A percentile compares a stretch with the other conserved stretches of the same genome.
These are phyloP conservation scores for Colletotrichum tanaceti DNA, from an alignment of 2,329 filamentous ascomycete genomes.

Conservation along the genomic window DNA sequence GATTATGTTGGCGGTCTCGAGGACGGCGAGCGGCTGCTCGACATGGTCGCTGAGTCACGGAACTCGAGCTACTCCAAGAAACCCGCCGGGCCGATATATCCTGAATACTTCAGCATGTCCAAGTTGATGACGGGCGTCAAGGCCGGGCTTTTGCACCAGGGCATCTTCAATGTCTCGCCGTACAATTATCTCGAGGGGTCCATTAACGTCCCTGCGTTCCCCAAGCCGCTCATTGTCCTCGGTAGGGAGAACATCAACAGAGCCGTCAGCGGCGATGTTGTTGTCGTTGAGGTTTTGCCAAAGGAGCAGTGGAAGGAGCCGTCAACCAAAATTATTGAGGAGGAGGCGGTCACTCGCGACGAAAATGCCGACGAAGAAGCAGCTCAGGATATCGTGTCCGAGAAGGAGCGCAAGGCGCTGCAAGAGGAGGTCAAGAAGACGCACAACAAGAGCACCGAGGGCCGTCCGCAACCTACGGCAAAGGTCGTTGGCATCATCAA, in stretches of 20 bases:
- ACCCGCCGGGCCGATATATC: slow-evolving; percentile 78
- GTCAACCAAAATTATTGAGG: slow-evolving; percentile 94
- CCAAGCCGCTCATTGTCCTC: slow-evolving; percentile 86
- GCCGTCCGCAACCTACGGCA: slow-evolving; percentile 87
- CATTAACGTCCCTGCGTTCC: slow-evolving; percentile 89
- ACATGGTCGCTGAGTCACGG: slow-evolving; percentile 89
- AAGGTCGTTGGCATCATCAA: slow-evolving; percentile 93
- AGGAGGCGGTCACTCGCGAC: slow-evolving; percentile 90
- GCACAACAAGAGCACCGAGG: slow-evolving; percentile 81
- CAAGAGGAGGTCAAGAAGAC: slow-evolving; percentile 92
- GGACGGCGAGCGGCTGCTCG: slow-evolving; percentile 85
- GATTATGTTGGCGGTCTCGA: slow-evolving; percentile 88
- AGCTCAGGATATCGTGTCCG: slow-evolving; percentile 81
- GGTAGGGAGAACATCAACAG: slow-evolving; percentile 97
- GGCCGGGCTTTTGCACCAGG: slow-evolving; percentile 89
- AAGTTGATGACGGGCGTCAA: slow-evolving; percentile 96
- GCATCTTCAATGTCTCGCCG: slow-evolving; percentile 93
- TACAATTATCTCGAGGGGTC: slow-evolving; percentile 98
- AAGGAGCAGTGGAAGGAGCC: slow-evolving; percentile 97
- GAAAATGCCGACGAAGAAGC: slow-evolving; percentile 88
- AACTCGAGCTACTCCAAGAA: slow-evolving; percentile 74
- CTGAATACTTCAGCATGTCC: slow-evolving; percentile 88
- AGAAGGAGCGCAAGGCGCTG: slow-evolving; percentile 85
- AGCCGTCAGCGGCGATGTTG: slow-evolving; percentile 89
- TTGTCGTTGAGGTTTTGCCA: slow-evolving; percentile 92